These are phyloP conservation scores for Mortierella claussenii DNA, from an alignment of 192 early-diverging fungal genomes.

Conservation along the genomic window DNA sequence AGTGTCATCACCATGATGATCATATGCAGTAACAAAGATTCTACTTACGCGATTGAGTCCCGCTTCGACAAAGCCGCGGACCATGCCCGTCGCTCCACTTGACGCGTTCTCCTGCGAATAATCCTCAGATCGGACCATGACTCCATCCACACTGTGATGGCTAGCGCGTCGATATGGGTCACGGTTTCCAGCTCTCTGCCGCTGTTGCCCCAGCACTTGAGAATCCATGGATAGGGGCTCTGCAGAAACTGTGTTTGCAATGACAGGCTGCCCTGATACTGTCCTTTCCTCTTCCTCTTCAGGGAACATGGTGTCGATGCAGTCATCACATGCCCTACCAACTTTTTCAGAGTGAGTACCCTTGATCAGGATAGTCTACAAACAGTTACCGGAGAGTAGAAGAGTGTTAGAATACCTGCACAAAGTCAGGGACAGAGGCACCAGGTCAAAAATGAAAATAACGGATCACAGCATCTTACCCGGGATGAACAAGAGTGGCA, in stretches of 20 bases:
- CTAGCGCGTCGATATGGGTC: slow-evolving; percentile 13
- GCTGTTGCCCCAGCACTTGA: background rate
- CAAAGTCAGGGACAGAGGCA: no score
- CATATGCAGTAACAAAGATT: background rate
- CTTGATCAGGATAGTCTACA: slow-evolving; percentile 53
- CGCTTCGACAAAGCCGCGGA: slow-evolving; percentile 44
- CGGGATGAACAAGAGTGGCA: slow-evolving; percentile 76
- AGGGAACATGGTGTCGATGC: slow-evolving; percentile 56
- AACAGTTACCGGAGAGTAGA: background rate
- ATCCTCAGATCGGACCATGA: slow-evolving; percentile 30
- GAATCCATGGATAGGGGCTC: slow-evolving; percentile 16
- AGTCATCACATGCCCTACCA: slow-evolving; percentile 56
- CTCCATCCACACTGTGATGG: slow-evolving; percentile 27
- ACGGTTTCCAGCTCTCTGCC: background rate
- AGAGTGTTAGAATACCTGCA: no score
- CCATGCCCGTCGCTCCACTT: slow-evolving; percentile 29
- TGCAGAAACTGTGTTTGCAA: background rate
- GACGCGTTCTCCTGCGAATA: slow-evolving; percentile 5
- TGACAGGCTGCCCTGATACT: background rate
- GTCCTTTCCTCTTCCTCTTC: slow-evolving; percentile 20
- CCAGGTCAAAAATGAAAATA: no score
- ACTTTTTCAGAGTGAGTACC: slow-evolving; percentile 43
- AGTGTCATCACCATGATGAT: no score
- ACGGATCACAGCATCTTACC: slow-evolving; percentile 58
- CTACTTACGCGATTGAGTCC: slow-evolving; percentile 43